These are phyloP conservation scores for Chytriomyces sp. DNA, from an alignment of 192 early-diverging fungal species.

Conservation along the genomic window DNA sequence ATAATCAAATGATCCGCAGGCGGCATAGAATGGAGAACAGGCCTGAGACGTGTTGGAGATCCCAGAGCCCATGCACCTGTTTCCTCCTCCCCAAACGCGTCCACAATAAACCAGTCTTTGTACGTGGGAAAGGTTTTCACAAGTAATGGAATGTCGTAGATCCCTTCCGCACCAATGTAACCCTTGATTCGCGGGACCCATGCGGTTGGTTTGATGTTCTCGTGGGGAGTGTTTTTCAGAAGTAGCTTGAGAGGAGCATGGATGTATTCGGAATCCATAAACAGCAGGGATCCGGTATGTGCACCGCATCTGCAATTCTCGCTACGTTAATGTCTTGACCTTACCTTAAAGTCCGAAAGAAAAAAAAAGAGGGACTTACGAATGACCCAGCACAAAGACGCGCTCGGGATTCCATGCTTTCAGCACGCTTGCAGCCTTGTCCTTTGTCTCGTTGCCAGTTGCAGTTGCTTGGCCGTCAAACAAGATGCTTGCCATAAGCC, in stretches of 20 bases:
- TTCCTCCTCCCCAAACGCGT: conserved; percentile 67
- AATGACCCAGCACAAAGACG: conserved; percentile 12
- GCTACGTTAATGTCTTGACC: conserved; percentile 45
- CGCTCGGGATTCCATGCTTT: conserved; percentile 5
- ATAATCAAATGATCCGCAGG: conserved; percentile 58
- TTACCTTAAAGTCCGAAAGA: not conserved
- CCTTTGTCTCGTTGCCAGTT: not conserved
- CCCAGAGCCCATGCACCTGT: conserved; percentile 43
- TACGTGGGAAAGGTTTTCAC: conserved; percentile 70
- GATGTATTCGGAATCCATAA: conserved; percentile 53
- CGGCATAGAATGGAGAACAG: conserved; percentile 24
- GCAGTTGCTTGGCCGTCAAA: not conserved
- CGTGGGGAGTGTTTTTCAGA: not conserved
- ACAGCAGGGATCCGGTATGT: conserved; percentile 68
- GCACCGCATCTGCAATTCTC: conserved; percentile 83
- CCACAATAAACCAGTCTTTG: conserved; percentile 67
- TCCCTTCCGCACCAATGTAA: conserved; percentile 79
- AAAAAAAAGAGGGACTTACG: not conserved
- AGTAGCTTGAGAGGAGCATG: not conserved
- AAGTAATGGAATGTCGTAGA: conserved; percentile 79
- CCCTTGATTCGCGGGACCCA: conserved; percentile 52
- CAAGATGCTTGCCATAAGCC: conserved; percentile 31
- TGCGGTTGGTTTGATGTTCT: not conserved
- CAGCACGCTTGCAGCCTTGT: not conserved
- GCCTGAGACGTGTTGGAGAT: conserved; percentile 51